Base-by-base conservation (phyloP, 208 protist genomes). In the Lotmaria passim region DNA sequence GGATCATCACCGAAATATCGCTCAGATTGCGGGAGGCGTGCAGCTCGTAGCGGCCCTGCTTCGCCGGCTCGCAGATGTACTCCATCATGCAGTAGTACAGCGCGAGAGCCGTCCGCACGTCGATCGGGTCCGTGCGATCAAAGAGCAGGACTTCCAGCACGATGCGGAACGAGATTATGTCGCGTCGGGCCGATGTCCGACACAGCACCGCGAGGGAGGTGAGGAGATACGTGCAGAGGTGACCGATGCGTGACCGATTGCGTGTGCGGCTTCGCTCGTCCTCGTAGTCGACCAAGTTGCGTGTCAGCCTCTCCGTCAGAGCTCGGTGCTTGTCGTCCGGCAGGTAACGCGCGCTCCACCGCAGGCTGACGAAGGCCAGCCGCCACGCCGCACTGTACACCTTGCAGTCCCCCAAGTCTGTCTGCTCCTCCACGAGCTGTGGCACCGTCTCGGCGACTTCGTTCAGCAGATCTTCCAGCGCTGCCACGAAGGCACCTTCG, bases 331-430 rank as follows among this genome's bases (percentile, higher is more conserved):
- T 39, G 26, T 61, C 66, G 43, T 53, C 60, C 28, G 60, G 31
- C 26, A 78, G 52, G 34, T 73, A 64, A 31, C 67, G 66, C 30
- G 61, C 44, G 14, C 63, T 73, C 62, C 67, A 79, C 28, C 86
- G 83, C 61, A 89, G 73, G 47, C 75, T 82, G 53, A 85, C 83
- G 31, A 94, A 82, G 19, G 78, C 73, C 50, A 89, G 76, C 15
- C 80, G 82, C 86, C 86, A 91, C 31, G 70, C 89, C 56, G 87
- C 69, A 48, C 82, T 86, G 71, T 86, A 82, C 74, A 81, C 72
- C 43, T 67, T 76, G 7, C 73, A 60, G 61, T 88, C 81, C 24
- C 39, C 63, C 46, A 68, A 12, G 38, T 62, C 72, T 15, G 31
- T 23, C 28, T 77, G 71, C 55, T 83, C 83, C 68, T 82, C 82